Evolutionary conservation across 2,329 filamentous ascomycete genomes (phyloP).

Genomic region (Pseudogymnoascus sp.): DNA sequence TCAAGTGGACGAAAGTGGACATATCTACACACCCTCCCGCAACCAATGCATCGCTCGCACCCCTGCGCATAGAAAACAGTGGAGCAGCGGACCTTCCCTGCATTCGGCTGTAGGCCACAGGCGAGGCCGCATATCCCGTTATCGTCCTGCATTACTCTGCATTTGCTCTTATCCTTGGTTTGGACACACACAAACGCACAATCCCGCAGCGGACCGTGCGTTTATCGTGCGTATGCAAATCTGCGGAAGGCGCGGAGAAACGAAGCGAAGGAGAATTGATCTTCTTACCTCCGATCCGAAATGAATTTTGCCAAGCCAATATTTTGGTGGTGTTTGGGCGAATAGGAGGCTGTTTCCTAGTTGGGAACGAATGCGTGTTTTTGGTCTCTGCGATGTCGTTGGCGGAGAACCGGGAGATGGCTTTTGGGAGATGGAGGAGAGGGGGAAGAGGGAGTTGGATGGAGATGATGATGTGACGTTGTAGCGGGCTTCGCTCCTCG

Average conservation of each 20-base stretch:
- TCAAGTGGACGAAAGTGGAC: conserved; percentile 1
- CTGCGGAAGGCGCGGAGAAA: background rate
- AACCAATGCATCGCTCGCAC: background rate
- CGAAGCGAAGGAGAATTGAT: background rate
- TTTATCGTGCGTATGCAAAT: conserved; percentile 3
- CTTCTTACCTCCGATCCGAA: background rate
- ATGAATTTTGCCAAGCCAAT: background rate
- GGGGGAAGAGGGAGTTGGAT: background rate
- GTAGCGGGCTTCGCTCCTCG: background rate
- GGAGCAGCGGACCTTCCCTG: background rate
- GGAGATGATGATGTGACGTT: conserved; percentile 4
- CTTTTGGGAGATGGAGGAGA: background rate
- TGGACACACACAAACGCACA: background rate
- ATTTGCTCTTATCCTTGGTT: background rate
- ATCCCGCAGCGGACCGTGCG: background rate
- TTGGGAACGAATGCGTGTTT: background rate
- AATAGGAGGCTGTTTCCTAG: background rate
- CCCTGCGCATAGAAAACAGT: background rate
- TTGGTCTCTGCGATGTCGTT: background rate
- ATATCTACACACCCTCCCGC: background rate
- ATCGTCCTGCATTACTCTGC: background rate
- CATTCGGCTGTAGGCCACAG: background rate
- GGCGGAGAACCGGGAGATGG: background rate
- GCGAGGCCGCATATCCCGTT: background rate
- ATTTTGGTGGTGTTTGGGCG: background rate